Conservation (phyloP, 441 rosid species). For the Raphanus hybrid region DNA sequence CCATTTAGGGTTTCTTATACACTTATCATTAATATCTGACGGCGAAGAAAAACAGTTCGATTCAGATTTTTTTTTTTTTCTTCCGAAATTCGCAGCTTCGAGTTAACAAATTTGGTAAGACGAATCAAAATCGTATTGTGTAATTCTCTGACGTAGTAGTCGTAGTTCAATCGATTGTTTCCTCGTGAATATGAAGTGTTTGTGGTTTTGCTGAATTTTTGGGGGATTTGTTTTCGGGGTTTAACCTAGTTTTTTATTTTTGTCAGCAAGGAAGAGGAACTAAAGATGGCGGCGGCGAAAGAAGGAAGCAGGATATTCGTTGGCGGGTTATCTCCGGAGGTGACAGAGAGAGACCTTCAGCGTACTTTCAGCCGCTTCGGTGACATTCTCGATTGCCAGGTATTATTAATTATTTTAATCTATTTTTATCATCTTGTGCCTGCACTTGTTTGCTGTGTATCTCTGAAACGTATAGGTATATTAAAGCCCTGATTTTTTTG, state of each 20-base stretch:
- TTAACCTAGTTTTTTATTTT: background rate
- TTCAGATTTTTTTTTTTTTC: background rate
- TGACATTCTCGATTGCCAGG: slow-evolving; percentile 87
- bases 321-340: slow-evolving; percentile 88
- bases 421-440: background rate
- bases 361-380: slow-evolving; percentile 83
- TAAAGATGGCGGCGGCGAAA: slow-evolving; percentile 75
- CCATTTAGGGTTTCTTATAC: background rate
- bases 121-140: background rate
- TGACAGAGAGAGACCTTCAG: slow-evolving; percentile 88
- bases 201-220: slow-evolving; percentile 5
- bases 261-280: background rate
- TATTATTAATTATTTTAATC: slow-evolving; percentile 20
- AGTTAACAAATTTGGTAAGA: slow-evolving; percentile 11
- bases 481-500: too few species aligned
- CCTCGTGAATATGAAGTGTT: background rate
- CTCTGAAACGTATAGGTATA: background rate
- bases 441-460: background rate
- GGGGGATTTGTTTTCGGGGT: background rate
- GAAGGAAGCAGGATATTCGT: slow-evolving; percentile 88
- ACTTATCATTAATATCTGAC: background rate
- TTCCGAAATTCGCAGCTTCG: background rate
- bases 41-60: background rate
- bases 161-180: background rate
- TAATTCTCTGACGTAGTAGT: background rate